These are phyloP conservation scores for Dalbergia oliveri DNA, from an alignment of 306 rosid genomes.

Conservation along the genomic window DNA sequence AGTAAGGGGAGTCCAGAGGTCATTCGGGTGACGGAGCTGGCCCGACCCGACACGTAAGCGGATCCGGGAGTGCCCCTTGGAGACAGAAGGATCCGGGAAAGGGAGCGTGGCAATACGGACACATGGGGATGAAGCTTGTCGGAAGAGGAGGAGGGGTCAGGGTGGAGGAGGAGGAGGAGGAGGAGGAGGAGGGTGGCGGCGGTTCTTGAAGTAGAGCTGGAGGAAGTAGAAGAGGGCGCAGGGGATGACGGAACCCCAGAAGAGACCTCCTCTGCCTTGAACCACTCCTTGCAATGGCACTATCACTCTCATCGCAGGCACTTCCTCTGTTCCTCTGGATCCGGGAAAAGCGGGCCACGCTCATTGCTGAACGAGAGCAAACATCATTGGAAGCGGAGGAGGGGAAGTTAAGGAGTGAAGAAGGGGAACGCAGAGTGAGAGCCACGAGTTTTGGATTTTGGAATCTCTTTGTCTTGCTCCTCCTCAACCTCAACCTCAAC, in stretches of 20 bases:
- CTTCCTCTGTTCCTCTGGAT: background rate
- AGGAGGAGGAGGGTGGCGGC: conserved; percentile 48
- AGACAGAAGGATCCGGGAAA: conserved; percentile 65
- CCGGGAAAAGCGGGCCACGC: background rate
- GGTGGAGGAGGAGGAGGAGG: conserved; percentile 34
- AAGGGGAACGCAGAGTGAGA: background rate
- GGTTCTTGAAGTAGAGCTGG: conserved; percentile 75
- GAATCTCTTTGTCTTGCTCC: background rate
- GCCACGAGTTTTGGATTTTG: conserved; percentile 4
- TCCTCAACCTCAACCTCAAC: background rate
- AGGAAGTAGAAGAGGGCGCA: conserved; percentile 91
- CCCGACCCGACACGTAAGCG: conserved; percentile 65
- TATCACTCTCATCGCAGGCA: conserved; percentile 72
- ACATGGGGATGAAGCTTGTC: conserved; percentile 40
- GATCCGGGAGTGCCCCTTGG: conserved; percentile 59
- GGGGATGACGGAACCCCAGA: conserved; percentile 88
- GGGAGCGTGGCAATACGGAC: conserved; percentile 57
- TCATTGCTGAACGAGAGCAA: background rate
- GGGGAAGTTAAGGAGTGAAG: background rate
- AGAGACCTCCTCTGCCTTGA: conserved; percentile 89
- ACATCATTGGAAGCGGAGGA: background rate
- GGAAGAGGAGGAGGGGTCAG: conserved; percentile 46
- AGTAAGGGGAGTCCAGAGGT: conserved; percentile 55
- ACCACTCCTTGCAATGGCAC: conserved; percentile 94
- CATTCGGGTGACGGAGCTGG: conserved; percentile 49